Evolutionary conservation across 2,329 filamentous ascomycete genomes (phyloP).

Genomic region (Cladobotryum mycophilum): DNA sequence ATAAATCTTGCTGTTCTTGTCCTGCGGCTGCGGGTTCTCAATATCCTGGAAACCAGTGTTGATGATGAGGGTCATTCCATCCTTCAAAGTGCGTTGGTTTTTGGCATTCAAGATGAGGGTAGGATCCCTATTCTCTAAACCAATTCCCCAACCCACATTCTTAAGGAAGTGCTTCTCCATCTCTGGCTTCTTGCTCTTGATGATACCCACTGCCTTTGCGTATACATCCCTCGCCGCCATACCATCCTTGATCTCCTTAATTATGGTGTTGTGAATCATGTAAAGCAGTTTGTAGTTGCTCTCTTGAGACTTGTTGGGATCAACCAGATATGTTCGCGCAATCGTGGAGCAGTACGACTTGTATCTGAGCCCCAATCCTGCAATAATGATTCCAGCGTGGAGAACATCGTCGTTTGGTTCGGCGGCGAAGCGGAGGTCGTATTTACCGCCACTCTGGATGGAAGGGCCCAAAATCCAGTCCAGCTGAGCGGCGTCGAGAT

Average conservation of each 20-base stretch:
- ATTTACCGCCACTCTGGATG: slow-evolving; percentile 92
- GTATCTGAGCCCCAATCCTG: slow-evolving; percentile 86
- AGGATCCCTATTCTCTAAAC: slow-evolving; percentile 81
- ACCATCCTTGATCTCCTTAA: slow-evolving; percentile 87
- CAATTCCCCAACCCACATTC: slow-evolving; percentile 86
- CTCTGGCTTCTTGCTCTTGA: slow-evolving; percentile 89
- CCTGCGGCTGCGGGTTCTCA: slow-evolving; percentile 77
- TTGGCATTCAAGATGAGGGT: slow-evolving; percentile 83
- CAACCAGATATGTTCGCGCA: slow-evolving; percentile 89
- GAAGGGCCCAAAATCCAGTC: slow-evolving; percentile 91
- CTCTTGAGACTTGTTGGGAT: slow-evolving; percentile 94
- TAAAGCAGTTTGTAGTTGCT: slow-evolving; percentile 86
- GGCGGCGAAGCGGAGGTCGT: slow-evolving; percentile 75
- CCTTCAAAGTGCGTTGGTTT: slow-evolving; percentile 74
- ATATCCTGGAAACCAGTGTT: slow-evolving; percentile 87
- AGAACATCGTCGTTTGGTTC: slow-evolving; percentile 76
- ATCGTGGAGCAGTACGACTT: slow-evolving; percentile 93
- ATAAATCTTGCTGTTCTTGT: slow-evolving; percentile 84
- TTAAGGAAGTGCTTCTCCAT: slow-evolving; percentile 92
- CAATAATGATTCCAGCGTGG: slow-evolving; percentile 89
- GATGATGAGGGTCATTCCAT: slow-evolving; percentile 94
- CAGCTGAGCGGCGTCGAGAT: slow-evolving; percentile 81
- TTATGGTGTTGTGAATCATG: slow-evolving; percentile 77
- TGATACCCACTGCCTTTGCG: slow-evolving; percentile 70
- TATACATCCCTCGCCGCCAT: slow-evolving; percentile 85